Conservation (phyloP, 2,329 filamentous ascomycete genomes). For the Pseudogymnoascus sp. region DNA sequence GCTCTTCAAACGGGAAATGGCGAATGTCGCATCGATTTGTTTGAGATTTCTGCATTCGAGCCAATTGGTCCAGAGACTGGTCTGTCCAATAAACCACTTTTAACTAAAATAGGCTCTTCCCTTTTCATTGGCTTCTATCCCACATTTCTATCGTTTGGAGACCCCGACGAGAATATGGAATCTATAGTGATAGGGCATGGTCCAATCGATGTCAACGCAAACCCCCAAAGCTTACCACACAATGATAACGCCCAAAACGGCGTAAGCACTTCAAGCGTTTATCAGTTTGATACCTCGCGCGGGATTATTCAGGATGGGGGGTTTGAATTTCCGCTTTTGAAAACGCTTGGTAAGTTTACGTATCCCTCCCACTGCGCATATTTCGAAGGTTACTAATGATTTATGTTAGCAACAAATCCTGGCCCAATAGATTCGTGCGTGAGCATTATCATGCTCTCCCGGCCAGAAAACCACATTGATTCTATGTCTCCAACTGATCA, state of each 20-base stretch:
- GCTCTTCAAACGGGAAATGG: slow-evolving; percentile 2
- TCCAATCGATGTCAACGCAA: background rate
- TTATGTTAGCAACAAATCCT: background rate
- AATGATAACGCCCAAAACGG: background rate
- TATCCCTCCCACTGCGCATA: background rate
- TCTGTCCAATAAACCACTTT: background rate
- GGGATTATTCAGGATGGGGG: background rate
- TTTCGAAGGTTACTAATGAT: background rate
- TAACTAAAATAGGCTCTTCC: background rate
- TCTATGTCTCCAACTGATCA: background rate
- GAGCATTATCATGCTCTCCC: background rate
- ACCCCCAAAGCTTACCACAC: background rate
- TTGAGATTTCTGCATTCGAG: background rate
- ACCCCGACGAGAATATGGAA: background rate
- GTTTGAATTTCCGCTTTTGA: background rate
- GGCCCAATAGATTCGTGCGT: background rate
- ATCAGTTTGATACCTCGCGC: background rate
- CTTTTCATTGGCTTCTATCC: background rate
- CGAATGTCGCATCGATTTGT: background rate
- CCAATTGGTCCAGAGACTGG: background rate
- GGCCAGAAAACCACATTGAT: background rate
- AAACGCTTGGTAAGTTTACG: background rate
- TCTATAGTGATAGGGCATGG: background rate
- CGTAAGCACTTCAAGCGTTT: background rate
- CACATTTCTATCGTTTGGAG: background rate